phyloP scores from a whole-genome alignment of 345 rosid species.

The Trapa incisa region DNA sequence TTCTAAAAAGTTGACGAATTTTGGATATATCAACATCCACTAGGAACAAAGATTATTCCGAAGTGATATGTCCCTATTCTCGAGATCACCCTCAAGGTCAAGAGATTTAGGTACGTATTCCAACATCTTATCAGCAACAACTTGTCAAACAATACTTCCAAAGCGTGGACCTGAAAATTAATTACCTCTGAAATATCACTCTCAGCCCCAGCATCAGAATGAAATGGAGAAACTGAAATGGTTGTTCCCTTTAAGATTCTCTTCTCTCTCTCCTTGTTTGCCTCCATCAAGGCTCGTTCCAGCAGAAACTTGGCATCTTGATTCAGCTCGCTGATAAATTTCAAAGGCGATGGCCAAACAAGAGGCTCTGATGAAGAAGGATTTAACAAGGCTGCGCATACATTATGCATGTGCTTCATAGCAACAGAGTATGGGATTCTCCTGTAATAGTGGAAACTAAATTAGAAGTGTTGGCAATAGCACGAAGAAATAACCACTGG shows the following conservation, averaged over 20 bases:
- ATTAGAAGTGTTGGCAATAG: background rate
- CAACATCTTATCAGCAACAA: background rate
- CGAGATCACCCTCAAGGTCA: background rate
- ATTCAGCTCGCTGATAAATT: constrained; percentile 87
- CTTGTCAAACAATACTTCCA: background rate
- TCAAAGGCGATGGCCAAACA: constrained; percentile 95
- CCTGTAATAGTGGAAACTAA: constrained; percentile 27
- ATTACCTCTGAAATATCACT: constrained; percentile 81
- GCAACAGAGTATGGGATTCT: constrained; percentile 86
- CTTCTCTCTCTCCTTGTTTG: constrained; percentile 78
- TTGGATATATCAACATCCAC: too few relatives aligned
- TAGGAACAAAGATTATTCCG: too few relatives aligned
- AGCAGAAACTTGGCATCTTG: constrained; percentile 69
- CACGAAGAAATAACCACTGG: background rate
- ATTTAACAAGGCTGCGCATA: constrained; percentile 80
- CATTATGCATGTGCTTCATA: constrained; percentile 56
- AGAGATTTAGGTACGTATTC: background rate
- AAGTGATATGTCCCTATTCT: background rate
- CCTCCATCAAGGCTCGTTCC: constrained; percentile 80
- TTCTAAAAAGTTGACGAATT: too few relatives aligned
- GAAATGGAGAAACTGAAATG: constrained; percentile 48
- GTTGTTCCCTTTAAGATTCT: constrained; percentile 58
- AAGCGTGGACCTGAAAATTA: background rate
- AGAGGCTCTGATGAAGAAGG: constrained; percentile 94
- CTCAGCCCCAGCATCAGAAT: constrained; percentile 49